Evolutionary conservation across 1,284 basidiomycete genomes (phyloP).

Genomic region (Fomitopsis schrenkii): DNA sequence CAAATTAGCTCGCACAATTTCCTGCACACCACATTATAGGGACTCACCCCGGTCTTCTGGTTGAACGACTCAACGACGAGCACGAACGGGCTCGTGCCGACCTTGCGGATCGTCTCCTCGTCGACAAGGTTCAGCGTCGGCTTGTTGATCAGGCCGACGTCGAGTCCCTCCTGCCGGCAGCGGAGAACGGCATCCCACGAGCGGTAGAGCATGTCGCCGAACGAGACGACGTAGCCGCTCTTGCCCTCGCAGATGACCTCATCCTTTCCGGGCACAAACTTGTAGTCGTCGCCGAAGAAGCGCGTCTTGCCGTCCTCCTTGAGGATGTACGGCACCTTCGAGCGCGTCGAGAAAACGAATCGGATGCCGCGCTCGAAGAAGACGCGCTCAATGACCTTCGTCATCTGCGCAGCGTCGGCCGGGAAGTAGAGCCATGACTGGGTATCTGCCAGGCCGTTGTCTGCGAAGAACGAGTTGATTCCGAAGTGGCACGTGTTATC

Average conservation of each 20-base stretch:
- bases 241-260: slow-evolving; percentile 69
- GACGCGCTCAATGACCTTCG: slow-evolving; percentile 67
- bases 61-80: slow-evolving; percentile 83
- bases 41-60: slow-evolving; percentile 76
- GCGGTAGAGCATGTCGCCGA: slow-evolving; percentile 80
- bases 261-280: slow-evolving; percentile 80
- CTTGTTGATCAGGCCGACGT: slow-evolving; percentile 84
- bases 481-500: slow-evolving; percentile 87
- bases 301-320: slow-evolving; percentile 66
- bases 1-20: not conserved
- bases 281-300: slow-evolving; percentile 68
- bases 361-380: slow-evolving; percentile 80
- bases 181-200: slow-evolving; percentile 77
- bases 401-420: slow-evolving; percentile 78
- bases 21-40: not conserved
- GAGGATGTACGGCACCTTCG: slow-evolving; percentile 83
- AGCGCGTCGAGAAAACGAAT: slow-evolving; percentile 83
- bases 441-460: slow-evolving; percentile 78
- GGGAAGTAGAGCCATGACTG: slow-evolving; percentile 84
- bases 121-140: slow-evolving; percentile 78
- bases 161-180: slow-evolving; percentile 63
- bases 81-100: slow-evolving; percentile 71
- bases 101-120: slow-evolving; percentile 69
- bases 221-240: slow-evolving; percentile 74
- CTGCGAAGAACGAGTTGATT: slow-evolving; percentile 81